Conservation (phyloP, 345 rosid species). For the Populus nigra region DNA sequence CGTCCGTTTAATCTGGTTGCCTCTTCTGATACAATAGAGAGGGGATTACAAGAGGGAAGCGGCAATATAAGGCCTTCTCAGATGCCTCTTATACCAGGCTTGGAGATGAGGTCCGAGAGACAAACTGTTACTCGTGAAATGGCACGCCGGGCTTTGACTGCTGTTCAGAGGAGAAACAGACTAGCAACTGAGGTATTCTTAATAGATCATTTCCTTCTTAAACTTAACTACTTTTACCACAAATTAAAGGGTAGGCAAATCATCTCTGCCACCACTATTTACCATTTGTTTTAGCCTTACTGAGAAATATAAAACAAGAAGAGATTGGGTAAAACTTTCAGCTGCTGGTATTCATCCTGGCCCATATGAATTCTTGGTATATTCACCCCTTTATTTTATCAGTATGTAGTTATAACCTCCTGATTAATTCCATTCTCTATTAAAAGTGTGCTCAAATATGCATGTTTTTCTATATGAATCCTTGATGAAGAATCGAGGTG, state of each 20-base stretch:
- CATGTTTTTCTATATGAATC: background rate
- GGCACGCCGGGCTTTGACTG: background rate
- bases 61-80: constrained; percentile 6
- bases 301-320: background rate
- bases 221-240: background rate
- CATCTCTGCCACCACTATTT: background rate
- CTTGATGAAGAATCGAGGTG: background rate
- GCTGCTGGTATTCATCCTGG: background rate
- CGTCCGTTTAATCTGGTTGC: background rate
- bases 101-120: background rate
- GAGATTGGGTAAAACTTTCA: background rate
- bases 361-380: background rate
- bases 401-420: background rate
- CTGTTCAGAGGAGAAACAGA: constrained; percentile 19
- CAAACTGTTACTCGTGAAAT: background rate
- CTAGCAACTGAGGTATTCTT: constrained; percentile 23
- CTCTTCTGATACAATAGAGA: background rate
- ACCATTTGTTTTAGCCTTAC: background rate
- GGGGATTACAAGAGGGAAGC: constrained; percentile 2
- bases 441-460: background rate
- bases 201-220: background rate
- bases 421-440: background rate
- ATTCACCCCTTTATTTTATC: background rate
- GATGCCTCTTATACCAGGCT: constrained; percentile 5
- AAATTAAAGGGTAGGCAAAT: background rate